Evolutionary conservation across 2,329 filamentous ascomycete species (phyloP).

Genomic region (Microcyclospora tardicrescens): DNA sequence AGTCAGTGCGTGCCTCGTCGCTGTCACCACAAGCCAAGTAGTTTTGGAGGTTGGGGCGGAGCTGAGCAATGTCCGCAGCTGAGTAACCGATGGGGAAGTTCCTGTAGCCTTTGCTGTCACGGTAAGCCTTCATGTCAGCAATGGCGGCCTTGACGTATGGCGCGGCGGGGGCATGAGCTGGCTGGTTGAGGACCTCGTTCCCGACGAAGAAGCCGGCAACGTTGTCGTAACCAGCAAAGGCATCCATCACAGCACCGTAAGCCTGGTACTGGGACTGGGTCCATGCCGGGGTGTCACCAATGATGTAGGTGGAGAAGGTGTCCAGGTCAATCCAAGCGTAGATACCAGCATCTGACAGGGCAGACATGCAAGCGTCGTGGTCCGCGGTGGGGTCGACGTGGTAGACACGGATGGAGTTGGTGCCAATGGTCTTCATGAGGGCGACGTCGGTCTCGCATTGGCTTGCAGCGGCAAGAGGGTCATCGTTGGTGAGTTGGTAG

Average conservation of each 20-base stretch:
- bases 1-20: conserved; percentile 57
- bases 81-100: conserved; percentile 77
- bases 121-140: conserved; percentile 71
- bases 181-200: conserved; percentile 64
- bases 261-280: conserved; percentile 55
- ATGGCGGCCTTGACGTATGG: conserved; percentile 74
- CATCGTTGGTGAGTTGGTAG: conserved; percentile 45
- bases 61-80: conserved; percentile 65
- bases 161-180: conserved; percentile 48
- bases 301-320: conserved; percentile 56
- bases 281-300: conserved; percentile 48
- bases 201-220: conserved; percentile 74
- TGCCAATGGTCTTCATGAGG: conserved; percentile 67
- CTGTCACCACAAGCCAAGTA: conserved; percentile 71
- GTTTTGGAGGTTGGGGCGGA: conserved; percentile 52
- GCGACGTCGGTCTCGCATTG: conserved; percentile 65
- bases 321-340: conserved; percentile 78
- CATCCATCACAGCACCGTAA: conserved; percentile 62
- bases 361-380: conserved; percentile 69
- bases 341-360: conserved; percentile 67
- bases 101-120: conserved; percentile 62
- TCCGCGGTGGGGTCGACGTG: conserved; percentile 62
- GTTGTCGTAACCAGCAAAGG: conserved; percentile 66
- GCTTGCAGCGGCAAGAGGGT: conserved; percentile 61
- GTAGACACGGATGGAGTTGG: conserved; percentile 79